These are phyloP conservation scores for Bacidia gigantensis DNA, from an alignment of 495 filamentous ascomycete species.

Conservation along the genomic window DNA sequence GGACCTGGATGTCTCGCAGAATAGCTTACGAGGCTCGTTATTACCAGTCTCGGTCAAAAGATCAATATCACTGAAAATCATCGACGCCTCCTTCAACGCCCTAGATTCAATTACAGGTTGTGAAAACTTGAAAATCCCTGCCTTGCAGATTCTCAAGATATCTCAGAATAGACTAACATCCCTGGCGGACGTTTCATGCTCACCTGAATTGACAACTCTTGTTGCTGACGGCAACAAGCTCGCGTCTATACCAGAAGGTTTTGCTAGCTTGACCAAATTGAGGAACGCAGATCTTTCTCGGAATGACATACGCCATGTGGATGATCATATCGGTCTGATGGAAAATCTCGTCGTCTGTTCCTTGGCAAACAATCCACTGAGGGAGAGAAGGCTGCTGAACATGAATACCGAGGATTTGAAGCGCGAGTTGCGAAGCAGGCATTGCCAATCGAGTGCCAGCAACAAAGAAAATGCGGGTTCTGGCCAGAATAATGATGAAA, in stretches of 20 bases:
- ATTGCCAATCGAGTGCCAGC: slow-evolving; percentile 35
- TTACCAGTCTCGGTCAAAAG: slow-evolving; percentile 44
- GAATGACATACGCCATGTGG: slow-evolving; percentile 65
- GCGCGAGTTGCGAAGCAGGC: slow-evolving; percentile 53
- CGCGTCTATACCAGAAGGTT: slow-evolving; percentile 55
- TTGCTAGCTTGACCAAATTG: slow-evolving; percentile 50
- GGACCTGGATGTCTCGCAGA: slow-evolving; percentile 66
- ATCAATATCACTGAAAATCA: slow-evolving; percentile 48
- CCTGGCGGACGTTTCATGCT: slow-evolving; percentile 57
- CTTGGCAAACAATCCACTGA: slow-evolving; percentile 72
- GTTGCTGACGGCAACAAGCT: slow-evolving; percentile 71
- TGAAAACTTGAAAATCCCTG: slow-evolving; percentile 46
- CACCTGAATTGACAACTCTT: slow-evolving; percentile 57
- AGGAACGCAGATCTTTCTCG: slow-evolving; percentile 66
- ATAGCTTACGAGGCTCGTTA: slow-evolving; percentile 59
- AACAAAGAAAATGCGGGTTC: slow-evolving; percentile 18
- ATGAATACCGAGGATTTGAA: slow-evolving; percentile 77
- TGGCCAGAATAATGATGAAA: slow-evolving; percentile 17
- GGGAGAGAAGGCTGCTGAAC: slow-evolving; percentile 69
- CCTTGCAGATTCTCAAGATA: slow-evolving; percentile 58
- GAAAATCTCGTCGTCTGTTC: slow-evolving; percentile 56
- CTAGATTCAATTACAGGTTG: slow-evolving; percentile 42
- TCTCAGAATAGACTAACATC: slow-evolving; percentile 60
- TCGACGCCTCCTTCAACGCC: slow-evolving; percentile 68
- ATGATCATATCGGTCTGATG: slow-evolving; percentile 69